phyloP scores from a whole-genome alignment of 768 basidiomycete species.

The Pulveroboletus ravenelii region DNA sequence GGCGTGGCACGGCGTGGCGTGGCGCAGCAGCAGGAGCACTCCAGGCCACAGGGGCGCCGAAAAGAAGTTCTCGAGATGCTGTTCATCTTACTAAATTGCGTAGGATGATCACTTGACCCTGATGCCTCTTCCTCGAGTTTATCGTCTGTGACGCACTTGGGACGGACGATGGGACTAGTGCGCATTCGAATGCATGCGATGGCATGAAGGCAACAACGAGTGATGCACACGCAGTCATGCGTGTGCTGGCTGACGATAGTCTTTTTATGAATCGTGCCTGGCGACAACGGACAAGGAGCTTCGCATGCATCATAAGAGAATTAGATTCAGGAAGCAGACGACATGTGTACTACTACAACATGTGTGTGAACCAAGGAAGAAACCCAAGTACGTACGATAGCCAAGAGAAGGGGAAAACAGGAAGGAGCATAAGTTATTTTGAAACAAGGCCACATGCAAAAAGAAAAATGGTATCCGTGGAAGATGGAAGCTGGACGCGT shows the following conservation, averaged over 20 bases:
- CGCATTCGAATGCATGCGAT: not conserved
- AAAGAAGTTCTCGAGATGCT: not conserved
- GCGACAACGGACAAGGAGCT: not conserved
- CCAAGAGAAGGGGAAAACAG: not conserved
- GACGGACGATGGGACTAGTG: too few species aligned
- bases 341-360: constrained; percentile 27
- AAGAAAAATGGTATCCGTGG: constrained; percentile 6
- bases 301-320: not conserved
- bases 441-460: not conserved
- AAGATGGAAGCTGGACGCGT: not conserved
- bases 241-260: not conserved
- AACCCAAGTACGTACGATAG: constrained; percentile 1
- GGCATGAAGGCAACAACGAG: not conserved
- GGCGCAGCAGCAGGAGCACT: too few species aligned
- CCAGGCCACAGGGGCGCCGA: not conserved
- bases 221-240: not conserved
- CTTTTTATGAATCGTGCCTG: constrained; percentile 4
- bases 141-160: too few species aligned
- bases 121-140: constrained; percentile 6
- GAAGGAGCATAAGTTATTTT: constrained; percentile 23
- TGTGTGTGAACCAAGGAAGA: constrained; percentile 13
- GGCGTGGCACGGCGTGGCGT: not conserved
- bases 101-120: not conserved
- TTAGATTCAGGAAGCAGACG: constrained; percentile 6
- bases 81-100: not conserved